Evolutionary conservation across 2,329 filamentous ascomycete species (phyloP), one percentile per base, ranked within the genome.

Genomic region (Fusarium ambrosium): DNA sequence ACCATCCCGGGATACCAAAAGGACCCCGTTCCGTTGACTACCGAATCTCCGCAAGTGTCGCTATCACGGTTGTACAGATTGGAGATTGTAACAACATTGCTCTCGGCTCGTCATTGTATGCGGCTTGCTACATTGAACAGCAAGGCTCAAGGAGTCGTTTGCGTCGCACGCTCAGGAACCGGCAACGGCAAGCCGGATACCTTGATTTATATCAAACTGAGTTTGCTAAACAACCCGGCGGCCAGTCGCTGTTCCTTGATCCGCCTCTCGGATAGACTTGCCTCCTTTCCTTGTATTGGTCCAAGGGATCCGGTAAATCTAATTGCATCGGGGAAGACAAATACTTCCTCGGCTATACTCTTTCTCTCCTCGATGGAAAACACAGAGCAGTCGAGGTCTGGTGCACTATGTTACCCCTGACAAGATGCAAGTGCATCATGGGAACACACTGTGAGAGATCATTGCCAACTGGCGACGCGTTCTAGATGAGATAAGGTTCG

Each of bases 41-140:
- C 73, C 60, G 62, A 61, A 72, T 74, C 69, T 75, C 66, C 76
- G 74, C 68, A 69, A 76, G 71, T 68, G 39, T 61, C 65, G 69
- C 24, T 62, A 27, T 65, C 43, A 22, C 27, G 37, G 73, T 77
- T 22, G 32, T 48, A 78, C 75, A 66, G 51, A 70, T 64, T 60
- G n/a, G 61, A 60, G 41, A 62, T 51, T 67, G 64, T 68, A 62
- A 61, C 24, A 68, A 66, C 62, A 43, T 74, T 60, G 55, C 69
- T 73, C 75, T 71, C 70, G 65, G 66, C 45, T 45, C 24, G 16
- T 56, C 59, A 64, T 60, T 64, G 41, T 36, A 74, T 48, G 58
- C 63, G 71, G 56, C 65, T 48, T 69, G 55, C 55, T 34, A 66
- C 70, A 66, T 24, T 55, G 51, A 18, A 8, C 32, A 71, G 37